A percentile compares a stretch with the other conserved stretches of the same genome.
phyloP scores from a whole-genome alignment of 345 rosid species.

The Lagerstroemia speciosa region DNA sequence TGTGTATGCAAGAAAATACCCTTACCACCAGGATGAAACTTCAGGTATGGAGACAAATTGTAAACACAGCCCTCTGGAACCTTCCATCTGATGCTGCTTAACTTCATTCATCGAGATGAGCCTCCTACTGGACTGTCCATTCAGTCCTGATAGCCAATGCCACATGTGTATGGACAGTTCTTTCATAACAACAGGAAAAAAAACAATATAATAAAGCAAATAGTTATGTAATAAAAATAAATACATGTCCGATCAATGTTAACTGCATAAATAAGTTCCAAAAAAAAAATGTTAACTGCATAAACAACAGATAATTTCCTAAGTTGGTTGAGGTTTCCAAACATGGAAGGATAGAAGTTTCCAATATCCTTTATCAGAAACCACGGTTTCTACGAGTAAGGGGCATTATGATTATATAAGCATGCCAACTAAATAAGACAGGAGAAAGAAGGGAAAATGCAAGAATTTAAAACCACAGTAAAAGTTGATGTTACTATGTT shows the following conservation, averaged over 20 bases:
- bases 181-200: not conserved
- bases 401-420: too few species aligned
- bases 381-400: too few species aligned
- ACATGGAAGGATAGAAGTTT: too few species aligned
- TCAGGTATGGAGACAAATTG: constrained; percentile 84
- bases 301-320: not conserved
- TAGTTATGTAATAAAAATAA: not conserved
- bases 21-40: constrained; percentile 88
- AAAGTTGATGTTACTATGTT: not conserved
- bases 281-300: too few species aligned
- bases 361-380: too few species aligned
- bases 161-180: not conserved
- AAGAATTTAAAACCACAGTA: not conserved
- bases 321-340: not conserved
- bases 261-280: not conserved
- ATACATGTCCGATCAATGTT: not conserved
- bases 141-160: constrained; percentile 37
- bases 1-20: too few species aligned
- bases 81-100: constrained; percentile 59
- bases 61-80: constrained; percentile 72
- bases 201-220: too few species aligned
- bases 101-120: constrained; percentile 69
- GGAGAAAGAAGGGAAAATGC: too few species aligned
- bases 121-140: constrained; percentile 76
- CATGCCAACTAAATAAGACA: too few species aligned